A percentile compares a stretch with the other conserved stretches of the same genome.
Conservation (phyloP, 352 stramenopile species). For the Globisporangium apiculatum region DNA sequence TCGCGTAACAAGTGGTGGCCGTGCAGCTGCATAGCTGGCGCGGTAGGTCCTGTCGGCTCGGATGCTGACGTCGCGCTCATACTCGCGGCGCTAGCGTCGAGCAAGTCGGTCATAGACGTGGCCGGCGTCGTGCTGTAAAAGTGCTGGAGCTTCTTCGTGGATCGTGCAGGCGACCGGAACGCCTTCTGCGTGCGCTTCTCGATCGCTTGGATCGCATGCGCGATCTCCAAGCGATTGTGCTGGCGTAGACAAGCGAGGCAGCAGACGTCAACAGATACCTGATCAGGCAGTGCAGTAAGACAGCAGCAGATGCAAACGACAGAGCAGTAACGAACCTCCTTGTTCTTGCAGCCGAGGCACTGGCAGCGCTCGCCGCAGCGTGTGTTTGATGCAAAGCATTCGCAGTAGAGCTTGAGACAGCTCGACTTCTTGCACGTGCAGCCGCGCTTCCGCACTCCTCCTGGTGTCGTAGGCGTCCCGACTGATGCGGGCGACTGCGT, state of each 20-base stretch:
- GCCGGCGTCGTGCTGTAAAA: conserved; percentile 8
- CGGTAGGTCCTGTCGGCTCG: background rate
- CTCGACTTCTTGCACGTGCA: conserved; percentile 97
- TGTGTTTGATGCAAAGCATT: conserved; percentile 56
- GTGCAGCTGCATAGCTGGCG: background rate
- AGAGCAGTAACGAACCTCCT: conserved; percentile 15
- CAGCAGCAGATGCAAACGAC: background rate
- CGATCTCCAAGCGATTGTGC: conserved; percentile 50
- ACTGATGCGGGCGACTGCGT: background rate
- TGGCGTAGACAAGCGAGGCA: conserved; percentile 4
- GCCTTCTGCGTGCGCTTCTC: conserved; percentile 47
- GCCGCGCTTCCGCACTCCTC: conserved; percentile 24
- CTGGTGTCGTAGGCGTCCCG: background rate
- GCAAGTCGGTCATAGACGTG: background rate
- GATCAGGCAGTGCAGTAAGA: no score
- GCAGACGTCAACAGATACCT: no score
- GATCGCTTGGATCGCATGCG: conserved; percentile 40
- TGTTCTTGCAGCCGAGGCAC: conserved; percentile 76
- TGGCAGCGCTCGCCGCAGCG: conserved; percentile 60
- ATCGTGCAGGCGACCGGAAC: conserved; percentile 25
- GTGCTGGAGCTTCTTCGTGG: conserved; percentile 17
- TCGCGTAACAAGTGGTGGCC: conserved; percentile 10
- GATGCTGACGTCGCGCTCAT: background rate
- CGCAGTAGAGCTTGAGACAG: conserved; percentile 93
- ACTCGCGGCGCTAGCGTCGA: no score